Conservation (phyloP, 169 alveolate genomes). For the Cryptosporidium meleagridis region DNA sequence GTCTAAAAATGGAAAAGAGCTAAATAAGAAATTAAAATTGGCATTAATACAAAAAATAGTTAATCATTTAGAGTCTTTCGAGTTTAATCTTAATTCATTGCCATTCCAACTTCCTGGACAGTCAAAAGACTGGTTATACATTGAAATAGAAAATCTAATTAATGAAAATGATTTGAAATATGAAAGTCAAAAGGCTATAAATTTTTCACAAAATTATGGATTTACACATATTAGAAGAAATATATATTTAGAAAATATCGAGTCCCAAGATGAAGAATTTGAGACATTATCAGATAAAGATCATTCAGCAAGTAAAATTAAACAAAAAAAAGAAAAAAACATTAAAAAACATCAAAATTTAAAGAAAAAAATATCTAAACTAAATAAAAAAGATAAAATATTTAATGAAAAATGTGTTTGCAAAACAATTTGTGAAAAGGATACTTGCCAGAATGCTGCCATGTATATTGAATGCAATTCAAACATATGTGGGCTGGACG, state of each 20-base stretch:
- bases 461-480: conserved; percentile 77
- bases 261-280: neutral
- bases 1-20: neutral
- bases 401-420: conserved; percentile 70
- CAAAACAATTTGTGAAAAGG: conserved; percentile 73
- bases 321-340: neutral
- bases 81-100: neutral
- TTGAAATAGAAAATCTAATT: neutral
- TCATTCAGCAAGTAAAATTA: neutral
- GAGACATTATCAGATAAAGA: neutral
- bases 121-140: conserved; percentile 38
- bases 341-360: neutral
- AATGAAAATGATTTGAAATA: neutral
- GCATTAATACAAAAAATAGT: neutral
- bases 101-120: conserved; percentile 53
- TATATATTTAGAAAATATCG: conserved; percentile 24
- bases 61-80: conserved; percentile 6
- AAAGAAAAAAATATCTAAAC: neutral
- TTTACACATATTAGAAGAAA: conserved; percentile 28
- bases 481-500: conserved; percentile 76
- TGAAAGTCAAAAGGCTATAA: neutral
- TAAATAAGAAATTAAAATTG: neutral
- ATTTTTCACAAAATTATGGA: neutral
- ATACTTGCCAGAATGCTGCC: conserved; percentile 76
- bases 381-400: conserved; percentile 3